Percentiles rank a stretch among this genome's conserved stretches.
phyloP scores from a whole-genome alignment of 305 asterid species.

The Fraxinus latifolia region DNA sequence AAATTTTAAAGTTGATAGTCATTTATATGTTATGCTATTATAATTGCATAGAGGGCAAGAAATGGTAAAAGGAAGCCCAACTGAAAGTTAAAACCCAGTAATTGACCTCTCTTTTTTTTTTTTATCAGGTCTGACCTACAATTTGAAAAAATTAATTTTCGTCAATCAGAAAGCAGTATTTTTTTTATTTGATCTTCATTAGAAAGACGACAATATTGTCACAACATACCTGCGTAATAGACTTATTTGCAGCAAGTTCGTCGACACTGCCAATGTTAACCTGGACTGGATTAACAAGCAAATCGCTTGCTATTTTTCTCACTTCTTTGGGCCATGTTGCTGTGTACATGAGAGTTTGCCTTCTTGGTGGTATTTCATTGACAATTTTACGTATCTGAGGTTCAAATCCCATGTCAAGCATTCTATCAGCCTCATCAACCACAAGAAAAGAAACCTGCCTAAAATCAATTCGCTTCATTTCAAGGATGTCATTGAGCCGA shows the following conservation, averaged over 20 bases:
- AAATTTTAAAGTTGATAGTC: neutral
- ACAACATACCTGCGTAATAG: conserved; percentile 77
- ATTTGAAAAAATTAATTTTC: neutral
- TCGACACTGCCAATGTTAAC: conserved; percentile 94
- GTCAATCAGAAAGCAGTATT: neutral
- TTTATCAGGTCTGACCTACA: neutral
- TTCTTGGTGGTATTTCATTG: conserved; percentile 83
- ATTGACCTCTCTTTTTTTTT: neutral
- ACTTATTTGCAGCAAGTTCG: conserved; percentile 88
- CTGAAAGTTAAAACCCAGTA: neutral
- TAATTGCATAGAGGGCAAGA: neutral
- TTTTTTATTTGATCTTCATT: conserved; percentile 8
- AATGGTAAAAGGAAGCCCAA: neutral
- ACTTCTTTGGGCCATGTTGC: conserved; percentile 99
- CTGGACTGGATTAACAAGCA: conserved; percentile 80
- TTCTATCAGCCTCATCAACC: conserved; percentile 97
- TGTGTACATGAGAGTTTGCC: conserved; percentile 99
- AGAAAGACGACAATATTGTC: neutral
- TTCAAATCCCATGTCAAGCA: conserved; percentile 99
- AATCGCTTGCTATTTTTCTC: conserved; percentile 83
- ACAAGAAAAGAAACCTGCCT: conserved; percentile 88
- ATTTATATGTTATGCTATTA: neutral
- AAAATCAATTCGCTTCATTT: conserved; percentile 85
- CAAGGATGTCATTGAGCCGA: conserved; percentile 95
- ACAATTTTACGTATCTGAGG: conserved; percentile 97